Evolutionary conservation across 192 early-diverging fungal species (phyloP).

Genomic region (Cladochytrium replicatum): DNA sequence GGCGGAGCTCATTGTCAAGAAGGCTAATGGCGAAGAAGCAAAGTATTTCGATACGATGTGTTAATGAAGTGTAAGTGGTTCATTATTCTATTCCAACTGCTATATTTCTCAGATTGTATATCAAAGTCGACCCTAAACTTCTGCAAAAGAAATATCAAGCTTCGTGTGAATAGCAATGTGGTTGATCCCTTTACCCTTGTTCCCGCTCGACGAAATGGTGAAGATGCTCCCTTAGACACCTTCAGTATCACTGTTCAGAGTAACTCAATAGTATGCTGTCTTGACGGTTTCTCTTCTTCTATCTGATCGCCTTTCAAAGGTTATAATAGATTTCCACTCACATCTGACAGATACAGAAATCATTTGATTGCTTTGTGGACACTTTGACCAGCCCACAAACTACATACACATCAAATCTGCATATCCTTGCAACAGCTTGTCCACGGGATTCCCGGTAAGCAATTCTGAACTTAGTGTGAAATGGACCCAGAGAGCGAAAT

Average conservation of each 20-base stretch:
- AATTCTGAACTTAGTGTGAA: slow-evolving; percentile 55
- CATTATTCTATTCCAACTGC: slow-evolving; percentile 4
- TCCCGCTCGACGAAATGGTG: slow-evolving; percentile 9
- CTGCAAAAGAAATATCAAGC: slow-evolving; percentile 4
- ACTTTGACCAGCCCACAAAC: slow-evolving; percentile 37
- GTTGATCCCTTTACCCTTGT: slow-evolving; percentile 25
- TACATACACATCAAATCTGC: slow-evolving; percentile 51
- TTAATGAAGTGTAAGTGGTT: slow-evolving; percentile 8
- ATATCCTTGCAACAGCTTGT: slow-evolving; percentile 73
- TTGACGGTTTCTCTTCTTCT: slow-evolving; percentile 18
- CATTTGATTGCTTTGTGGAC: slow-evolving; percentile 85
- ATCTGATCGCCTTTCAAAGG: no score
- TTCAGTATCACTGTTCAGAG: slow-evolving; percentile 19
- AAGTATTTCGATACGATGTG: slow-evolving; percentile 45
- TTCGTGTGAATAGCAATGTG: slow-evolving; percentile 6
- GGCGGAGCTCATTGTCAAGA: slow-evolving; percentile 34
- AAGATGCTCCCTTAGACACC: slow-evolving; percentile 4
- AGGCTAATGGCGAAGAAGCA: slow-evolving; percentile 41
- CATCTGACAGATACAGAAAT: slow-evolving; percentile 87
- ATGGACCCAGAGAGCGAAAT: slow-evolving; percentile 87
- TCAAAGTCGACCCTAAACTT: slow-evolving; percentile 5
- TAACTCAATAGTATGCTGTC: slow-evolving; percentile 1
- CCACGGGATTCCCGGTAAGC: slow-evolving; percentile 60
- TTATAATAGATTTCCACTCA: slow-evolving; percentile 86
- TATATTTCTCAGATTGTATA: slow-evolving; percentile 18